Evolutionary conservation across 2,329 filamentous ascomycete species (phyloP), one percentile per base, ranked within the genome.

Genomic region (Alternaria gansuensis): DNA sequence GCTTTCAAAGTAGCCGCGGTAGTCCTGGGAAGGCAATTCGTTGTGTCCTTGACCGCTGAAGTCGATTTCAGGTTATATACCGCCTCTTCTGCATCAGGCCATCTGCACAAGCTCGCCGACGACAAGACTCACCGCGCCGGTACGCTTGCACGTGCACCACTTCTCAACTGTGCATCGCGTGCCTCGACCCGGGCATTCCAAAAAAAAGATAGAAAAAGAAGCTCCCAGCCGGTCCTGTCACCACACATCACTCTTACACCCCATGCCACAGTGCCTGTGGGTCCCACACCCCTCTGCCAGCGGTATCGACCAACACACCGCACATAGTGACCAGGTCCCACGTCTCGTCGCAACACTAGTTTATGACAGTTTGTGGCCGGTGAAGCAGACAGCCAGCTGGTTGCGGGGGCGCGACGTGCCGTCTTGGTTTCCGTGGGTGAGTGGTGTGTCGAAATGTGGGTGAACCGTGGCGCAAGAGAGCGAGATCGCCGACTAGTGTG

Each of bases 401-500:
- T 34, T 48, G 43, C 37, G 53, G 53, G 26, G 36, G 33, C 44
- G 28, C 53, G 34, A 39, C 36, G 40, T 26, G 26, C 34, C 36
- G 53, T 50, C n/a, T 21, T 43, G 45, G 28, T 21, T 50, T 49
- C 53, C 53, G 44, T 55, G 53, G 53, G 36, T 44, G 21, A 31
- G 44, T 33, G 34, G 36, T 29, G 53, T 33, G 53, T 40, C 44
- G 44, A 40, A 39, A 31, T 48, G 36, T 55, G 53, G 53, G 36
- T 28, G 34, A 50, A 40, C 34, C 44, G 44, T 48, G 37, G 28
- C 34, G 26, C 24, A 21, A 29, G 17, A 2, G 28, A 49, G 34
- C 44, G 53, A 50, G 45, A 50, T 41, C 44, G 44, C 44, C 44
- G 28, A 33, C 36, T 33, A 24, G 46, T 34, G 5, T 13, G 23